Percentiles rank a stretch among this genome's conserved stretches.
These are phyloP conservation scores for Pseudozyma tsukubaensis DNA, from an alignment of 1,284 basidiomycete genomes.

Conservation along the genomic window DNA sequence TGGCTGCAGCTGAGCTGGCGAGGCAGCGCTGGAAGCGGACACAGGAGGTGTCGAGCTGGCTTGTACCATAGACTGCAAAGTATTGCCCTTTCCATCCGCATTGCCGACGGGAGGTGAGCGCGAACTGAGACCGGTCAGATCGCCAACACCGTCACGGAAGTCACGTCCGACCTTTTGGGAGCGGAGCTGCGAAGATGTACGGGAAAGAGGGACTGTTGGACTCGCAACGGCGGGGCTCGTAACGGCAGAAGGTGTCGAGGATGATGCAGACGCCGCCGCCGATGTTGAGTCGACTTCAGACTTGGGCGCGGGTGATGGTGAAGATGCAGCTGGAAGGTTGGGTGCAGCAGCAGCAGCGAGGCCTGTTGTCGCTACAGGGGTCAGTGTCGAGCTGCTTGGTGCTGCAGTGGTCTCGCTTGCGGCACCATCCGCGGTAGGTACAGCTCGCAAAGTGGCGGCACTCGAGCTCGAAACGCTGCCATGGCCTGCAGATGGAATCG, in stretches of 20 bases:
- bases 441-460: constrained; percentile 26
- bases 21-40: constrained; percentile 20
- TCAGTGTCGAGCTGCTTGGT: constrained; percentile 3
- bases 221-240: constrained; percentile 11
- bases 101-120: constrained; percentile 38
- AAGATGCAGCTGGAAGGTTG: constrained; percentile 6
- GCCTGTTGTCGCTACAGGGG: neutral
- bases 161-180: constrained; percentile 45
- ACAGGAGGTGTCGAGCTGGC: constrained; percentile 32
- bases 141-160: constrained; percentile 48
- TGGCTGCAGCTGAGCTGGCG: constrained; percentile 10
- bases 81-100: constrained; percentile 22
- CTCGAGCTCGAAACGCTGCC: constrained; percentile 43
- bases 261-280: constrained; percentile 23
- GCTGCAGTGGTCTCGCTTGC: constrained; percentile 4
- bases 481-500: constrained; percentile 7
- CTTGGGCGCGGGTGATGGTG: constrained; percentile 8
- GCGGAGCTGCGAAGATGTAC: constrained; percentile 25
- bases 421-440: constrained; percentile 4
- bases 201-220: constrained; percentile 5
- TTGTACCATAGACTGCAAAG: constrained; percentile 19
- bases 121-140: constrained; percentile 49
- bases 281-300: constrained; percentile 21
- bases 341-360: constrained; percentile 4
- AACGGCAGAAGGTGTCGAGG: constrained; percentile 19